These are phyloP conservation scores for Colletotrichum sublineola DNA, from an alignment of 2,329 filamentous ascomycete species.

Conservation along the genomic window DNA sequence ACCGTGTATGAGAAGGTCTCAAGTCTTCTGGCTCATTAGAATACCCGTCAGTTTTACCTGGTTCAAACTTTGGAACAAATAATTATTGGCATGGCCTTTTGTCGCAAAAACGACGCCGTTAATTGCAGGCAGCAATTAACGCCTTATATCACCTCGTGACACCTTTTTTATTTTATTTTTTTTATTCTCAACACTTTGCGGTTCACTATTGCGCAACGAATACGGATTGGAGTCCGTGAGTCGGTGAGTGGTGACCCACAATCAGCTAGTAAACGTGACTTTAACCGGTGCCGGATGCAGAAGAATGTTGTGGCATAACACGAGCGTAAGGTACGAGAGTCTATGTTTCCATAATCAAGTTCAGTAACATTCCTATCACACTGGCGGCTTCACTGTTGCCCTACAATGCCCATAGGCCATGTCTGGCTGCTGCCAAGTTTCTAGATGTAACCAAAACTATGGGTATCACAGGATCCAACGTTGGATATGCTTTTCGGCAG, in stretches of 20 bases:
- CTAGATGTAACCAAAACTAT: background rate
- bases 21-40: slow-evolving; percentile 52
- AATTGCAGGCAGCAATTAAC: too few relatives aligned
- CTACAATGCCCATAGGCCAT: background rate
- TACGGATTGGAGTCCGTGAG: background rate
- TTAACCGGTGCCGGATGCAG: too few relatives aligned
- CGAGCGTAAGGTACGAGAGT: background rate
- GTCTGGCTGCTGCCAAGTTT: background rate
- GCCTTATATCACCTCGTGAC: too few relatives aligned
- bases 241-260: background rate
- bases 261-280: background rate
- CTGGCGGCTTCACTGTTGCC: background rate
- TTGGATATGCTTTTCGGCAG: too few relatives aligned
- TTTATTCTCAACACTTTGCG: background rate
- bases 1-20: slow-evolving; percentile 72
- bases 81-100: background rate
- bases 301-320: background rate
- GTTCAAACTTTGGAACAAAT: background rate
- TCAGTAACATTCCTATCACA: background rate
- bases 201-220: background rate
- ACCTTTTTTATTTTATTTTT: too few relatives aligned
- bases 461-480: too few relatives aligned
- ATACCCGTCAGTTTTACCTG: background rate
- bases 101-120: too few relatives aligned
- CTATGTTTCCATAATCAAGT: background rate